phyloP scores from a whole-genome alignment of 192 early-diverging fungal species.

The Umbelopsis sp. region DNA sequence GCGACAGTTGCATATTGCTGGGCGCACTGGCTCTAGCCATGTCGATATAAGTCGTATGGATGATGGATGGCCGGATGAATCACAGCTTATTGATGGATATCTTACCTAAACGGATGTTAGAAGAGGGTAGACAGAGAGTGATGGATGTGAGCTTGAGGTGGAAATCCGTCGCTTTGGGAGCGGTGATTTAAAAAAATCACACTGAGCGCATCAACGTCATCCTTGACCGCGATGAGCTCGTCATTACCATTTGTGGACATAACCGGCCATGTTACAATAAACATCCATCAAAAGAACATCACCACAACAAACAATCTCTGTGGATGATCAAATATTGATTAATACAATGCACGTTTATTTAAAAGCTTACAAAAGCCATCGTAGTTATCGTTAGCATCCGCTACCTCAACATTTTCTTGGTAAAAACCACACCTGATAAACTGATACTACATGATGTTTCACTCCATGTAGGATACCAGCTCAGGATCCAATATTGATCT shows the following conservation, averaged over 20 bases:
- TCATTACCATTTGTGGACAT: too few relatives aligned
- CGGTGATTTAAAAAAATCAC: not conserved
- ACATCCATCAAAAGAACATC: too few relatives aligned
- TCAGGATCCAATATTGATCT: constrained; percentile 30
- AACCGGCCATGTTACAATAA: too few relatives aligned
- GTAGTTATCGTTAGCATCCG: too few relatives aligned
- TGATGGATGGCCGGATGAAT: constrained; percentile 16
- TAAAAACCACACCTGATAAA: not conserved
- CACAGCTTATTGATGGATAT: not conserved
- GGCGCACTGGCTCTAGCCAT: not conserved
- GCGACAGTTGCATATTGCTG: not conserved
- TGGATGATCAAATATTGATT: too few relatives aligned
- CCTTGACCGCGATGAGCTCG: not conserved
- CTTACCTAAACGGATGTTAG: constrained; percentile 26
- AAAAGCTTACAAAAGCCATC: too few relatives aligned
- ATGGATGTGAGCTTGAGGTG: not conserved
- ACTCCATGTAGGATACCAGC: constrained; percentile 17
- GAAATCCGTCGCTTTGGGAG: constrained; percentile 12
- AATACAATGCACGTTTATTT: too few relatives aligned
- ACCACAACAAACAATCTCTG: too few relatives aligned
- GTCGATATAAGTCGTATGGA: not conserved
- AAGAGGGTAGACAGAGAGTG: constrained; percentile 17
- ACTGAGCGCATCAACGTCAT: not conserved
- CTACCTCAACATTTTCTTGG: too few relatives aligned
- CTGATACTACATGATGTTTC: not conserved